Percentiles rank a stretch among this genome's conserved stretches.
Evolutionary conservation across 2,329 filamentous ascomycete species (phyloP).

Genomic region (Basipetospora chlamydospora): DNA sequence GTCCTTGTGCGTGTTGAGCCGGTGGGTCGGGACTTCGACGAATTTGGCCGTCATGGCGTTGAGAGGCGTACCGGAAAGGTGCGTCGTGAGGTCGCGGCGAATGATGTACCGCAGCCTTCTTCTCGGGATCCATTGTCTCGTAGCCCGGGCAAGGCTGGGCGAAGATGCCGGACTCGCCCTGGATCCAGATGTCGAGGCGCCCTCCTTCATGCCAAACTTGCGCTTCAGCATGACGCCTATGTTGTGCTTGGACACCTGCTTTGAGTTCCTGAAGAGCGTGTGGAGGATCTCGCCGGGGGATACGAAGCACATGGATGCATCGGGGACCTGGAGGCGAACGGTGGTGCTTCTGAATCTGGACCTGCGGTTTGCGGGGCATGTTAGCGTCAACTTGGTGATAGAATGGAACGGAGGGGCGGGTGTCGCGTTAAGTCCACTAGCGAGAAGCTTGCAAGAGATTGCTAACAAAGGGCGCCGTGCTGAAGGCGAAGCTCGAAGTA

Average conservation of each 20-base stretch:
- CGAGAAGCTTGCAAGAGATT: neutral
- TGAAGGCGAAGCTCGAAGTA: neutral
- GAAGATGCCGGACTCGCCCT: neutral
- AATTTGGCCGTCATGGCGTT: conserved; percentile 2
- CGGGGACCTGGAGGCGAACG: neutral
- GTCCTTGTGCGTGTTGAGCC: neutral
- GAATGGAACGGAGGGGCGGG: neutral
- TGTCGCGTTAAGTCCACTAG: neutral
- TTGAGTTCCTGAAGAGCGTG: neutral
- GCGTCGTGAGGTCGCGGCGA: neutral
- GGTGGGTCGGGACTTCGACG: neutral
- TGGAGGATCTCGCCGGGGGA: neutral
- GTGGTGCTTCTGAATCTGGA: neutral
- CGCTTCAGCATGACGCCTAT: conserved; percentile 2
- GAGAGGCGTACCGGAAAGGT: neutral
- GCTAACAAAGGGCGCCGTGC: neutral
- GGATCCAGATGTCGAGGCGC: neutral
- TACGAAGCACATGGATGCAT: neutral
- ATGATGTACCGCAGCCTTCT: conserved; percentile 1
- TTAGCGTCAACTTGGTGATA: neutral
- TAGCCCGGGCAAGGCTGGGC: neutral
- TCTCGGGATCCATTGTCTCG: neutral
- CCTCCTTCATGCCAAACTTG: conserved; percentile 1
- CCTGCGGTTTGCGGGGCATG: neutral
- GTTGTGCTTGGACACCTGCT: conserved; percentile 1